Base-by-base conservation (phyloP, 257 asterid genomes). In the Primulina eburnea region DNA sequence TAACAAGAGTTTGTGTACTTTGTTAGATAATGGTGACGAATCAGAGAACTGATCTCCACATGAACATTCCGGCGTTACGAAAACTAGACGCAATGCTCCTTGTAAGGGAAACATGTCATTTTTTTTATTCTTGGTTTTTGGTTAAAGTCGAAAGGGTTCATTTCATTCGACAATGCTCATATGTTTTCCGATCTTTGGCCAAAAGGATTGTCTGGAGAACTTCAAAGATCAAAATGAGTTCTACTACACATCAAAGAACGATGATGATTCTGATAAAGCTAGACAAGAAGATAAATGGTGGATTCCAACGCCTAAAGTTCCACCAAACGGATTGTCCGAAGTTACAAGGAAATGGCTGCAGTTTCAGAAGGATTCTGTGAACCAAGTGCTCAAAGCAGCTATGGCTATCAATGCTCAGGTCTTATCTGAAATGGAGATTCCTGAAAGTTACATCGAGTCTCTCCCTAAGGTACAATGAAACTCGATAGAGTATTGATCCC, bases 381-480 rank as follows among this genome's bases (percentile, higher is more conserved):
- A 77, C 33, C 92, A 86, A 80, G 89, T 86, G 8, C 76, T 83
- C 1, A 86, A 86, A 78, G 92, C 92, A 65, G 87, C 92, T n/a
- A 84, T 86, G 92, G 92, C 92, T 8, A 86, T 86, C 32, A 86
- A 86, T 47, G 89, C 87, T 76, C 92, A 86, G 58, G 82, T 82
- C 62, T 73, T 86, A 14, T 24, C 82, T 0, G 89, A 86, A 71
- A 86, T 86, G 87, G 87, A 84, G 68, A 78, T 86, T 70, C 92
- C 89, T 4, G 91, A 86, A 32, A 76, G 50, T 78, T 86, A 86
- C 79, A 78, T 86, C 4, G 91, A 86, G 1, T 64, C 86, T 43
- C 89, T 84, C 57, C 87, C 89, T 14, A 84, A 84, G 89, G 89
- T 84, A 77, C 18, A 4, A 63, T 9, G 57, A 72, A 26, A 40